A percentile compares a stretch with the other conserved stretches of the same genome.
These are phyloP conservation scores for Pythium myriotylum DNA, from an alignment of 352 stramenopile genomes.

Conservation along the genomic window DNA sequence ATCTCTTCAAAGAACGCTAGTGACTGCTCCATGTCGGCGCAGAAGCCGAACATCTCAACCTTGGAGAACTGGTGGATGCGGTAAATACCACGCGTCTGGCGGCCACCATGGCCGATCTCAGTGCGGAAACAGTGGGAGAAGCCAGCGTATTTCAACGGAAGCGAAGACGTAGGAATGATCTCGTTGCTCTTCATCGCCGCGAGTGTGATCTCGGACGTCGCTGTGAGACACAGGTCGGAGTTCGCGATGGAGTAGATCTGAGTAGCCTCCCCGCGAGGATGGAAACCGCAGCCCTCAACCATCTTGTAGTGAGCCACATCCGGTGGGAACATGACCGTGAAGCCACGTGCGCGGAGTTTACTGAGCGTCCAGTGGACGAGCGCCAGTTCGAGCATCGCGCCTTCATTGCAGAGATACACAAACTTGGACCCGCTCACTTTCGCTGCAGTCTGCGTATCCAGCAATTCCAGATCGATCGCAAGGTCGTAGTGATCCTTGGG, in stretches of 20 bases:
- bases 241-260: slow-evolving; percentile 89
- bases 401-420: slow-evolving; percentile 86
- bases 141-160: slow-evolving; percentile 78
- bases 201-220: slow-evolving; percentile 89
- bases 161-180: slow-evolving; percentile 51
- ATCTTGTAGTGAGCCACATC: slow-evolving; percentile 85
- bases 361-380: slow-evolving; percentile 81
- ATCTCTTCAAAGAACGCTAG: slow-evolving; percentile 81
- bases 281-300: slow-evolving; percentile 84
- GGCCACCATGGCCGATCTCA: slow-evolving; percentile 81
- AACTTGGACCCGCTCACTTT: slow-evolving; percentile 85
- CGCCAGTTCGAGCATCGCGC: slow-evolving; percentile 85
- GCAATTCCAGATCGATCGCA: slow-evolving; percentile 58
- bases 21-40: slow-evolving; percentile 64
- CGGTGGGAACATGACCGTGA: slow-evolving; percentile 74
- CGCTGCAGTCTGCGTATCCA: slow-evolving; percentile 73
- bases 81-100: slow-evolving; percentile 79
- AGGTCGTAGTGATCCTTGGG: slow-evolving; percentile 78
- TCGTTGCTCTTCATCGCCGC: slow-evolving; percentile 75
- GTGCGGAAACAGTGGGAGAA: slow-evolving; percentile 90
- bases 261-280: slow-evolving; percentile 82
- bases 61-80: slow-evolving; percentile 92
- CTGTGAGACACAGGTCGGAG: slow-evolving; percentile 82
- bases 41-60: slow-evolving; percentile 90
- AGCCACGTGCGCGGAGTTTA: slow-evolving; percentile 69